A percentile compares a stretch with the other conserved stretches of the same genome.
These are phyloP conservation scores for Phialocephala sp. DNA, from an alignment of 2,329 filamentous ascomycete species.

Conservation along the genomic window DNA sequence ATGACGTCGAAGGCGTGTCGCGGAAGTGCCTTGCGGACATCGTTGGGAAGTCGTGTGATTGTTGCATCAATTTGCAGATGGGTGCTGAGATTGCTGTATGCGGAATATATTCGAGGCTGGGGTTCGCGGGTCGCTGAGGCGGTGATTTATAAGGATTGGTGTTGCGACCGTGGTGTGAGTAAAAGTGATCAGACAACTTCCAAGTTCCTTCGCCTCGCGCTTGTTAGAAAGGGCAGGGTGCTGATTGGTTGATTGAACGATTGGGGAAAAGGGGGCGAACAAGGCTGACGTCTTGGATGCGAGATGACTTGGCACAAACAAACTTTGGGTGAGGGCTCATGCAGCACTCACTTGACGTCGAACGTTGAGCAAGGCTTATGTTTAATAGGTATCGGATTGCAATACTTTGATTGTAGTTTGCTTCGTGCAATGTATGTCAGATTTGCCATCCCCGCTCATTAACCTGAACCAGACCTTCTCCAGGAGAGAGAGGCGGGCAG, in stretches of 20 bases:
- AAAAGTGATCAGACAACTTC: background rate
- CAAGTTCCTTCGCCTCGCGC: conserved; percentile 7
- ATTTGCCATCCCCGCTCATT: conserved; percentile 1
- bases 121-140: background rate
- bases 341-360: background rate
- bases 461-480: conserved; percentile 5
- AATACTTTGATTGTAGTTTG: background rate
- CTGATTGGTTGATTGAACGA: background rate
- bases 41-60: conserved; percentile 1
- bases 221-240: background rate
- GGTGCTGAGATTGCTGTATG: background rate
- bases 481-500: background rate
- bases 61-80: conserved; percentile 9
- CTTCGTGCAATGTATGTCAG: background rate
- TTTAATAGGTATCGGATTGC: background rate
- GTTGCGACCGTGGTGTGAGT: conserved; percentile 8
- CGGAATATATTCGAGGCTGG: background rate
- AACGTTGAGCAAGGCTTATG: background rate
- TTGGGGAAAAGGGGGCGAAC: background rate
- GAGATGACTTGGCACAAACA: background rate
- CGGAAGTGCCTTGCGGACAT: conserved; percentile 17
- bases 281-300: background rate
- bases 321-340: background rate
- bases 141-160: conserved; percentile 1
- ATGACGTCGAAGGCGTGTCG: conserved; percentile 28